Evolutionary conservation across 2,329 filamentous ascomycete species (phyloP), one percentile per base, ranked within the genome.

Genomic region (Thelonectria discophora): DNA sequence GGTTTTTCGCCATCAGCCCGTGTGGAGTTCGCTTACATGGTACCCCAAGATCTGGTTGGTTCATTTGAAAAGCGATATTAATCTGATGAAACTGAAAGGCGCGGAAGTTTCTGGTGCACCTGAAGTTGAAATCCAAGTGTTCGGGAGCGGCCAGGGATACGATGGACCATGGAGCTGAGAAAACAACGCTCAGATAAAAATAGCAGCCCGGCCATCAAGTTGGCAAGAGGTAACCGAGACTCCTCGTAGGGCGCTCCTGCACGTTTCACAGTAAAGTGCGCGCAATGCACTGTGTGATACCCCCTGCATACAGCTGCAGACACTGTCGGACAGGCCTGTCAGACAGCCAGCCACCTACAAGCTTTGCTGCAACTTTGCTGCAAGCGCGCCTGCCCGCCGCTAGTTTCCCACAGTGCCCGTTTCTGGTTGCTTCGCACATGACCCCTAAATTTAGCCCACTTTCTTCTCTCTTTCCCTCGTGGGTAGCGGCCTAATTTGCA

Each of bases 401-500:
- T n/a, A n/a, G n/a, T n/a, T 24, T 24, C 42, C 40, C 27, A 70
- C 66, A 64, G 66, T 68, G 66, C 50, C 58, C 51, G 45, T 63
- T 59, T 49, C 37, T 42, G 18, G 50, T 39, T 30, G 5, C 27
- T 9, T 30, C 27, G 57, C 65, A 64, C 63, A 56, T 65, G 48
- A 60, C 45, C 60, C 34, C 34, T 71, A 71, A 71, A 71, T 69
- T 71, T 71, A 71, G 67, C 69, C 66, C 69, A 58, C 50, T 52
- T 71, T 65, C 58, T 65, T 30, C 9, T 52, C 70, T 64, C 58
- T 65, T 30, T 30, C 27, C 27, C 27, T 57, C 65, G 58, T 65
- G 59, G n/a, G 56, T 42, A 55, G 64, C 63, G 69, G 50, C 69
- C 67, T 71, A 69, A 71, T 69, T 70, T 71, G 59, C 67, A 68